Base-by-base conservation (phyloP, 2,329 filamentous ascomycete genomes). In the Trichophyton benhamiae region DNA sequence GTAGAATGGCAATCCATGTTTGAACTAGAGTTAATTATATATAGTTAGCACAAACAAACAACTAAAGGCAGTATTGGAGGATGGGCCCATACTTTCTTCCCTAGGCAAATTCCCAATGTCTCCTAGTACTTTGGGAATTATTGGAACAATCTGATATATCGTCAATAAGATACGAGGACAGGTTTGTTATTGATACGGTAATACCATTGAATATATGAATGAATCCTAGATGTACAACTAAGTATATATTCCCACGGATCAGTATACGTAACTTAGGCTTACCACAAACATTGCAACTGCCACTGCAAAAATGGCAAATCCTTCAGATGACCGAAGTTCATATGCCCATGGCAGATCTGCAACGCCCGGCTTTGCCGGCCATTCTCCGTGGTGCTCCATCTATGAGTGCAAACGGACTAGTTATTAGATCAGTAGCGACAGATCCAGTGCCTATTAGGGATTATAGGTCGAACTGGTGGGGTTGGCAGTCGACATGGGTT, bases 1-100 rank as follows among this genome's bases (percentile, higher is more conserved):
- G 46, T 22, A 64, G 61, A 38, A 64, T 60, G 13, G 62, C 59
- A 52, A 62, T 46, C 62, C 62, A 64, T 60, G 57, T 62, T 46
- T 64, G 62, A 30, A 60, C 62, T 63, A 44, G 3, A 52, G 20
- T 52, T 7, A 30, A 2, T 9, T 27, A 22, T 52, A 52, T 15
- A 27, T 25, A 5, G 46, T 59, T 6, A 59, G 25, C 36, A 15
- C 5, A 36, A 4, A 25, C 6, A 48, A 59, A 8, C n/a, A 6
- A 48, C n/a, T 15, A 11, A 36, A 13, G 44, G 7, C 15, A 9
- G 42, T 36, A 59, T 15, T 17, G 22, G n/a, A 27, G 8, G 48
- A 48, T 33, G 3, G 11, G 3, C 6, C 9, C 33, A 13, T 59
- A 59, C 58, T 15, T 33, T 59, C 41, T 13, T n/a, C 27, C 33